Conservation (phyloP, 768 basidiomycete species). For the Agaricus blazei region DNA sequence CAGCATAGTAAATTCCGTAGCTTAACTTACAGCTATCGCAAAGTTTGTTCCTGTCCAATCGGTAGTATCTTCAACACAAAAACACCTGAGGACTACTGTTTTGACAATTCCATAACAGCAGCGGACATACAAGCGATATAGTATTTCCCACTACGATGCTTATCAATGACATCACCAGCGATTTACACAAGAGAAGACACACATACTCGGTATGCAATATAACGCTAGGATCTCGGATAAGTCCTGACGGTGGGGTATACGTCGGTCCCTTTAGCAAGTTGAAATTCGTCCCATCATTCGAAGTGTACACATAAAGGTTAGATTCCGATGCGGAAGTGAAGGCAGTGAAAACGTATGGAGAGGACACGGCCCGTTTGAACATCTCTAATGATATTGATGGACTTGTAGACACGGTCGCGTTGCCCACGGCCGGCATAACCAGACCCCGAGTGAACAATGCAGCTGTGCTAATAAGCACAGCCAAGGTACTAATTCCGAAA, state of each 20-base stretch:
- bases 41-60: constrained; percentile 30
- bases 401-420: constrained; percentile 16
- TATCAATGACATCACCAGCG: not conserved
- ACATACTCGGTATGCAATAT: constrained; percentile 30
- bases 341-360: constrained; percentile 29
- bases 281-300: constrained; percentile 26
- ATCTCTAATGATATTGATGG: constrained; percentile 22
- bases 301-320: constrained; percentile 29
- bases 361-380: constrained; percentile 25
- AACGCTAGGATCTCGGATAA: constrained; percentile 31
- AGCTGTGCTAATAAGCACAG: not conserved
- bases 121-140: constrained; percentile 25
- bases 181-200: not conserved
- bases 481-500: not conserved
- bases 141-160: constrained; percentile 23
- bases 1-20: not conserved
- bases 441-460: not conserved
- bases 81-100: not conserved
- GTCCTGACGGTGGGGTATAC: constrained; percentile 27
- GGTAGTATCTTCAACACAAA: constrained; percentile 23
- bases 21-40: constrained; percentile 24
- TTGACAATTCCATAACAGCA: not conserved
- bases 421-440: constrained; percentile 2
- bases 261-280: constrained; percentile 26
- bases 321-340: constrained; percentile 29